phyloP scores from a whole-genome alignment of 2,329 filamentous ascomycete genomes.

The Diplocarpon rosae region DNA sequence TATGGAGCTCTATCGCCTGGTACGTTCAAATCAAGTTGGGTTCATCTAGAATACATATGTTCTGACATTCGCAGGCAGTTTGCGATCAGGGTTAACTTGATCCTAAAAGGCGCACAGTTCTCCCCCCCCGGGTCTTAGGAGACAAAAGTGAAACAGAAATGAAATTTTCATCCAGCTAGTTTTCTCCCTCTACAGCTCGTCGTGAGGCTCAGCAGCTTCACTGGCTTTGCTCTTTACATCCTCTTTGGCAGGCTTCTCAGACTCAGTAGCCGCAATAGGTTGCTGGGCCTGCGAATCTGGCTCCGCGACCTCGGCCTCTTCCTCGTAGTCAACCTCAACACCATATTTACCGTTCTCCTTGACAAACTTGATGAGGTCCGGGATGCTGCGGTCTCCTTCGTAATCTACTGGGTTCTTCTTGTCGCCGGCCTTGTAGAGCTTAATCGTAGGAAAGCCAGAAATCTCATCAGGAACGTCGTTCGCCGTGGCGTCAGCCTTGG shows the following conservation, averaged over 20 bases:
- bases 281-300: slow-evolving; percentile 28
- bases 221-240: slow-evolving; percentile 39
- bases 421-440: slow-evolving; percentile 84
- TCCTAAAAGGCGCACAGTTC: slow-evolving; percentile 5
- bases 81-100: slow-evolving; percentile 8
- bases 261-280: slow-evolving; percentile 30
- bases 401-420: slow-evolving; percentile 83
- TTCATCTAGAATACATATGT: neutral
- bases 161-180: slow-evolving; percentile 5
- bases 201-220: slow-evolving; percentile 43
- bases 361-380: slow-evolving; percentile 87
- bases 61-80: neutral
- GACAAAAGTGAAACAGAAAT: slow-evolving; percentile 21
- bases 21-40: neutral
- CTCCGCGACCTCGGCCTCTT: slow-evolving; percentile 39
- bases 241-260: slow-evolving; percentile 32
- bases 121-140: slow-evolving; percentile 2
- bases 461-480: slow-evolving; percentile 98
- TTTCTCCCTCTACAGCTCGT: slow-evolving; percentile 57
- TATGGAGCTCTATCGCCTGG: too few relatives aligned
- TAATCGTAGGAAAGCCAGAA: slow-evolving; percentile 97
- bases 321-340: slow-evolving; percentile 51
- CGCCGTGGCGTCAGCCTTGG: slow-evolving; percentile 91
- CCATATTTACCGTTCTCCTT: slow-evolving; percentile 90
- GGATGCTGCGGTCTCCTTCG: slow-evolving; percentile 74